Evolutionary conservation across 306 rosid genomes (phyloP), one percentile per base, ranked within the genome.

Genomic region (Prunus mira): DNA sequence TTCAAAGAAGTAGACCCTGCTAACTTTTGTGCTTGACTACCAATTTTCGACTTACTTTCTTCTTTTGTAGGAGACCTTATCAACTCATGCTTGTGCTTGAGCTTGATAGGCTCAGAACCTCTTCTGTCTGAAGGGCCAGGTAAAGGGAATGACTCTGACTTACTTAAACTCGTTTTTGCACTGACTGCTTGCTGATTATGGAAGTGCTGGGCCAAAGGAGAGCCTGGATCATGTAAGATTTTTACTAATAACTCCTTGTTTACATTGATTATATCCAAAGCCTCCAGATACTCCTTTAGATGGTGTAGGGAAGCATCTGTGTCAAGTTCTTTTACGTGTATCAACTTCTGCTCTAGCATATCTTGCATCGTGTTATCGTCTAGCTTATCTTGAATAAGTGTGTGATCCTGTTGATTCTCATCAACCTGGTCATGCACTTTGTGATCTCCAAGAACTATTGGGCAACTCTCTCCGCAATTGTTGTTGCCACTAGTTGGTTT

Each of bases 261-360:
- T 71, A 57, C 71, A 56, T 70, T 86, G 62, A 60, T 91, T 57
- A 82, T 74, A 52, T 88, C 90, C 32, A 88, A 46, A 61, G 95
- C 91, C 80, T 91, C 90, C 76, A 85, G 83, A 65, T 86, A 85
- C 67, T 91, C 95, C 82, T 85, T 89, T 74, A 80, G 82, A 71
- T 80, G 82, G 61, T 65, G 82, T 12, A 83, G 75, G 6, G 89
- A 88, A 69, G 86, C 84, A 82, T 87, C 96, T 38, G 75, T 73
- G 32, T 82, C 70, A 0, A 85, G 80, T 71, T 84, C 83, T 76
- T 73, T 83, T 0, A 86, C 88, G 28, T 82, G 76, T 17, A 84
- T 71, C 52, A 63, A 72, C 66, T 84, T 88, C 75, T 85, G 80
- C 41, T 69, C 82, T 4, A 63, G 55, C 12, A 55, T 57, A 46